phyloP scores from a whole-genome alignment of 495 filamentous ascomycete species.

The Penicillium mononematosum region DNA sequence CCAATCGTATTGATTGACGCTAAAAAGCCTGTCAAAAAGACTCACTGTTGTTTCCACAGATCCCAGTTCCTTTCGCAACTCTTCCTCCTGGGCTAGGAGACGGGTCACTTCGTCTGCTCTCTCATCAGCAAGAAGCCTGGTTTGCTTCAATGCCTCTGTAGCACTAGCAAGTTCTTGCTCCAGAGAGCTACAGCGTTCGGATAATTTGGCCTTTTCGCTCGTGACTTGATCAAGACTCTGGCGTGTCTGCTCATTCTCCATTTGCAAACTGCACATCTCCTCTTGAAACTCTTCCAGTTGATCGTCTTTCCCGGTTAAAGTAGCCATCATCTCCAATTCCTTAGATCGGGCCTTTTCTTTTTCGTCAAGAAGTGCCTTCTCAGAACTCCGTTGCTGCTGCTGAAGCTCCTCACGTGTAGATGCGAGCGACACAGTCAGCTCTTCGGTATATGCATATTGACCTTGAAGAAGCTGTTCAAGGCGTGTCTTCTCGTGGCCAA shows the following conservation, averaged over 20 bases:
- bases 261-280: constrained; percentile 20
- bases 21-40: not conserved
- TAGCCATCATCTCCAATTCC: constrained; percentile 47
- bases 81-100: constrained; percentile 21
- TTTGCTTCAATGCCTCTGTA: constrained; percentile 20
- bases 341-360: constrained; percentile 36
- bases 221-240: constrained; percentile 19
- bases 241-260: constrained; percentile 22
- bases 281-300: constrained; percentile 39
- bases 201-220: constrained; percentile 20
- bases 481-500: constrained; percentile 31
- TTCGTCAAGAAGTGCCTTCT: constrained; percentile 24
- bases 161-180: constrained; percentile 21
- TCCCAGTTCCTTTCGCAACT: constrained; percentile 21
- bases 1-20: not conserved
- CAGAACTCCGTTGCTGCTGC: constrained; percentile 23
- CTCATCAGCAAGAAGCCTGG: constrained; percentile 13
- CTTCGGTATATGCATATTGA: constrained; percentile 25
- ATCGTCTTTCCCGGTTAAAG: constrained; percentile 47
- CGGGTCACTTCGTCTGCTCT: constrained; percentile 33
- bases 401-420: constrained; percentile 30
- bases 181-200: constrained; percentile 18
- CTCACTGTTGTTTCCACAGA: constrained; percentile 33
- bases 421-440: constrained; percentile 30
- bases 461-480: constrained; percentile 32